These are phyloP conservation scores for Xylariaceae sp. DNA, from an alignment of 2,329 filamentous ascomycete species.

Conservation along the genomic window DNA sequence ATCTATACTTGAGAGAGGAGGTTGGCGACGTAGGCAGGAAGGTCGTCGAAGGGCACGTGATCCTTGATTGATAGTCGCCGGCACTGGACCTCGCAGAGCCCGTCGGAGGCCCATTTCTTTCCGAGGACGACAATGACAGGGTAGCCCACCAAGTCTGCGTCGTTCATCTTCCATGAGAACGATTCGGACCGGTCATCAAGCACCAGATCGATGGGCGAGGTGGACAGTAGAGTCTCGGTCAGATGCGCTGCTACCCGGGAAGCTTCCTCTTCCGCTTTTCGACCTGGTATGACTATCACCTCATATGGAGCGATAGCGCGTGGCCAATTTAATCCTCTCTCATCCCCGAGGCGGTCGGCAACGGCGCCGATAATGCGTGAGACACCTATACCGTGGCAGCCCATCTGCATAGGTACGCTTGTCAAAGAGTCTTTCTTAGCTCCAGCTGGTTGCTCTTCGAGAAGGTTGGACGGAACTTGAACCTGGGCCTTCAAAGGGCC, in stretches of 20 bases:
- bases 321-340: constrained; percentile 81
- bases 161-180: constrained; percentile 81
- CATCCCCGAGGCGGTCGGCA: constrained; percentile 69
- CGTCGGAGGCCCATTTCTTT: constrained; percentile 56
- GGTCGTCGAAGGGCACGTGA: constrained; percentile 46
- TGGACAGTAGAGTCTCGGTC: constrained; percentile 1
- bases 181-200: constrained; percentile 68
- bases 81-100: constrained; percentile 74
- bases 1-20: constrained; percentile 49
- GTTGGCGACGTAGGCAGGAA: constrained; percentile 42
- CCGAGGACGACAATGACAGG: constrained; percentile 80
- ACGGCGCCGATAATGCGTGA: constrained; percentile 86
- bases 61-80: constrained; percentile 60
- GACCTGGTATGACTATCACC: constrained; percentile 58
- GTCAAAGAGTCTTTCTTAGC: constrained; percentile 18
- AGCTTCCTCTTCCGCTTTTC: constrained; percentile 43
- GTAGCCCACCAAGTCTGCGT: constrained; percentile 87
- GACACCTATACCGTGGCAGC: constrained; percentile 92
- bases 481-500: constrained; percentile 65
- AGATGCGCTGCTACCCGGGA: constrained; percentile 62
- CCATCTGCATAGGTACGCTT: constrained; percentile 75
- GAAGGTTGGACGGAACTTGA: constrained; percentile 29
- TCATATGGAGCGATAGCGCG: constrained; percentile 81
- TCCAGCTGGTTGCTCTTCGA: constrained; percentile 2
- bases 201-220: constrained; percentile 53